Base-by-base conservation (phyloP, 2,329 filamentous ascomycete genomes). In the Colletotrichum tropicicola region DNA sequence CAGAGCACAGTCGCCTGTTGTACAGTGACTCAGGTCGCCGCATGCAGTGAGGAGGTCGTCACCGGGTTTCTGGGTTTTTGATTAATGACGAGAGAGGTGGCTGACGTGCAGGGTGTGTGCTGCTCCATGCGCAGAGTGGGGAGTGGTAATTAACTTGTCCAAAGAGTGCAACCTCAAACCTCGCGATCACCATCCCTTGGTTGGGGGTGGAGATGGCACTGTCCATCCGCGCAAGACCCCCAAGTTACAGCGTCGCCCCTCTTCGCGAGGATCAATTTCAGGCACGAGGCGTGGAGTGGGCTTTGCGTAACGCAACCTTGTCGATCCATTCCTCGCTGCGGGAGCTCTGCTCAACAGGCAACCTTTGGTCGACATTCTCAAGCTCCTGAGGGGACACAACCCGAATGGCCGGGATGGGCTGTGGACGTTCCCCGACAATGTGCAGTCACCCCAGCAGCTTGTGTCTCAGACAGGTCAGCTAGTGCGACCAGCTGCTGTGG, bases 51-150 rank as follows among this genome's bases (percentile, higher is more conserved):
- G 43, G 41, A 25, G 28, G 43, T 25, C 23, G 19, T 27, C 54
- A 37, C 54, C 57, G 57, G 61, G 61, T 55, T 61, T 56, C 51
- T 56, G 44, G 57, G 49, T 45, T 51, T 57, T 28, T 49, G 57
- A 62, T 59, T 54, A 61, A 45, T 25, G 57, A 49, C 19, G 45
- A 51, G 37, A 39, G 49, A 39, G 44, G 35, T 23, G 30, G 49
- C 37, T 62, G 37, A 62, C 28, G 28, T 39, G 55, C 60, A 59
- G 55, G 55, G 60, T 49, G 51, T 35, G 17, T 45, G 39, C 10
- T 48, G 30, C 41, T 59, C 48, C 41, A 59, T 37, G 55, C 43
- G 41, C 27, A 47, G 35, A 39, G 62, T 30, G 28, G 35, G 27
- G 21, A 41, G 25, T 23, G 21, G 62, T 45, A 65, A 62, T 47